phyloP scores from a whole-genome alignment of 2,329 filamentous ascomycete genomes.

The Sporothrix pseudoabietina region DNA sequence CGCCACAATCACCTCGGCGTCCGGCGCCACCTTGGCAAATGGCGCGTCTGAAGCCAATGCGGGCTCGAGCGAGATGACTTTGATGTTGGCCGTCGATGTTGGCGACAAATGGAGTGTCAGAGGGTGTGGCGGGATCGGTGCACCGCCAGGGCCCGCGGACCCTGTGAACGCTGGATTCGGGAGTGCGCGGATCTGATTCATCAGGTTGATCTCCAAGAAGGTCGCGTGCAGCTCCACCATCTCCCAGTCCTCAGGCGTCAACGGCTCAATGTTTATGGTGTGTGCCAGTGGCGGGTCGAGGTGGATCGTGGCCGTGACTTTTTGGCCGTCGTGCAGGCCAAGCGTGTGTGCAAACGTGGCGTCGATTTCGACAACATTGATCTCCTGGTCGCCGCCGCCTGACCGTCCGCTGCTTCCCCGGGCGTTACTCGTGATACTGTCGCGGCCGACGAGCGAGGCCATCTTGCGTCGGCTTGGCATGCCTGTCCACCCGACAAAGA shows the following conservation, averaged over 20 bases:
- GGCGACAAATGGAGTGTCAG: conserved; percentile 91
- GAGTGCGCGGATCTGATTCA: conserved; percentile 88
- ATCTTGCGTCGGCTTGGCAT: conserved; percentile 90
- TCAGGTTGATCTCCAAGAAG: conserved; percentile 90
- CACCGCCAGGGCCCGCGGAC: conserved; percentile 50
- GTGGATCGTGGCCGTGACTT: conserved; percentile 72
- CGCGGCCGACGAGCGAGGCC: conserved; percentile 70
- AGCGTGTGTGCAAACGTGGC: conserved; percentile 77
- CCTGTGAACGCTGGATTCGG: conserved; percentile 73
- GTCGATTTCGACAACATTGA: conserved; percentile 81
- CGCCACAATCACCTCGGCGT: conserved; percentile 95
- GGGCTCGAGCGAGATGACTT: conserved; percentile 80
- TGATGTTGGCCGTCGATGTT: conserved; percentile 91
- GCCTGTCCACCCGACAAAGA: conserved; percentile 95
- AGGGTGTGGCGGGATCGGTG: conserved; percentile 62
- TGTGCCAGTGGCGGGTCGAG: conserved; percentile 88
- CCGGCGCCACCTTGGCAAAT: conserved; percentile 90
- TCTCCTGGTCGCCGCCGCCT: conserved; percentile 64
- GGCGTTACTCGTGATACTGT: conserved; percentile 43
- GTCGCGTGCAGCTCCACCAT: conserved; percentile 97
- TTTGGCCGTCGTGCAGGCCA: conserved; percentile 78
- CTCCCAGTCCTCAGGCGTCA: conserved; percentile 97
- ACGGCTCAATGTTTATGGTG: conserved; percentile 93
- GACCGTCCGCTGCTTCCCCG: conserved; percentile 42
- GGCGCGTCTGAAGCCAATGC: conserved; percentile 65